Evolutionary conservation across 2,329 filamentous ascomycete genomes (phyloP), one percentile per base, ranked within the genome.

Genomic region (Aspergillus cejpii): DNA sequence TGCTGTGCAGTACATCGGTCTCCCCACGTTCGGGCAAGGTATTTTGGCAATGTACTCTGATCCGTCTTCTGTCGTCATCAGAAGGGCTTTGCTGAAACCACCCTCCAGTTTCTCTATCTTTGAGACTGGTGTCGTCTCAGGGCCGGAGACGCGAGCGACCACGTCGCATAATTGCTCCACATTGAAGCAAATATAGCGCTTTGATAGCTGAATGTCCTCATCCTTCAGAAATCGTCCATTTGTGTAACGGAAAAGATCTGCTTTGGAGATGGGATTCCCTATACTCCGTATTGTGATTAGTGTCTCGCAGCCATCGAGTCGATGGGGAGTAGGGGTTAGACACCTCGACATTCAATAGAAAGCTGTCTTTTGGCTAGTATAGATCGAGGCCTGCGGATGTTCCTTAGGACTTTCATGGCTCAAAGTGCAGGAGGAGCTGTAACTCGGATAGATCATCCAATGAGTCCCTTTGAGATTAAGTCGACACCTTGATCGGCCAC

Each of bases 11-110:
- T 43, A 52, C n/a, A 42, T 36, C n/a, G 54, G n/a, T 14, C 49
- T 49, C 19, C 54, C 56, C 8, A 49, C 52, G 46, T 48, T 53
- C 2, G 38, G 49, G 44, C 44, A 51, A 3, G 56, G 55, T 26
- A 58, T 52, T 26, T 54, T 54, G 21, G 53, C 56, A 26, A 59
- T 46, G n/a, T 55, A 41, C 37, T 53, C 51, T 11, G 12, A 41
- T 7, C 49, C 52, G 36, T 58, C 44, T 5, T 27, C 29, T 33
- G 44, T 54, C 15, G 27, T 50, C 34, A 58, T 40, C 2, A 49
- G 29, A 3, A 54, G 39, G 28, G 49, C 52, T 26, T 40, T 40
- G 14, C 38, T 27, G 38, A 40, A 29, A 48, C 49, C 31, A 51
- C 54, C 43, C 40, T 29, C 27, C 17, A 40, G 31, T 19, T 44